Evolutionary conservation across 73 alveolate species (phyloP).

Genomic region (Stentor roeselii): DNA sequence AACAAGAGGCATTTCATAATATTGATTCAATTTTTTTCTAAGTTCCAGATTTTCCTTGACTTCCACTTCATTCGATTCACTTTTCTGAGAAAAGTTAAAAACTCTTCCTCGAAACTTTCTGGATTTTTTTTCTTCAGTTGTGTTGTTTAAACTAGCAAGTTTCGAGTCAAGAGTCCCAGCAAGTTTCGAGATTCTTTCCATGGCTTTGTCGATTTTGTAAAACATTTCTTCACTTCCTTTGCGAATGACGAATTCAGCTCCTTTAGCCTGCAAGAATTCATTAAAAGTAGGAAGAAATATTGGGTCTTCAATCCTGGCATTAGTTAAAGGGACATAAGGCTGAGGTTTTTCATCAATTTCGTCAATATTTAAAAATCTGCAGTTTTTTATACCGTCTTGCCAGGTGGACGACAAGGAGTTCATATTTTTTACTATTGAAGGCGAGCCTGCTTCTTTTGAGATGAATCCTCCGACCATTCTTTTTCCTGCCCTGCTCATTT

Average conservation of each 20-base stretch:
- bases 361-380: background rate
- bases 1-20: background rate
- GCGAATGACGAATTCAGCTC: background rate
- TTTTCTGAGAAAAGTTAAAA: background rate
- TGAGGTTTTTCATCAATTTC: background rate
- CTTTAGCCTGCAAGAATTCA: background rate
- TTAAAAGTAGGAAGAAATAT: background rate
- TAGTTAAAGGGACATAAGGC: slow-evolving; percentile 10
- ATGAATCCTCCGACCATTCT: background rate
- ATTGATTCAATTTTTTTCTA: background rate
- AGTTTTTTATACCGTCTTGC: background rate
- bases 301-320: slow-evolving; percentile 4
- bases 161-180: background rate
- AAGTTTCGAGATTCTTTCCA: background rate
- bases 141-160: background rate
- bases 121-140: background rate
- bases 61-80: background rate
- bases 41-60: background rate
- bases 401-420: background rate
- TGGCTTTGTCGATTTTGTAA: slow-evolving; percentile 2
- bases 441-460: background rate
- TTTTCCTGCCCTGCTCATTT: slow-evolving; percentile 22
- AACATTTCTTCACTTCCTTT: background rate
- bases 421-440: background rate
- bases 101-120: background rate